Conservation (phyloP, 2,329 filamentous ascomycete species). For the Madurella mycetomatis region DNA sequence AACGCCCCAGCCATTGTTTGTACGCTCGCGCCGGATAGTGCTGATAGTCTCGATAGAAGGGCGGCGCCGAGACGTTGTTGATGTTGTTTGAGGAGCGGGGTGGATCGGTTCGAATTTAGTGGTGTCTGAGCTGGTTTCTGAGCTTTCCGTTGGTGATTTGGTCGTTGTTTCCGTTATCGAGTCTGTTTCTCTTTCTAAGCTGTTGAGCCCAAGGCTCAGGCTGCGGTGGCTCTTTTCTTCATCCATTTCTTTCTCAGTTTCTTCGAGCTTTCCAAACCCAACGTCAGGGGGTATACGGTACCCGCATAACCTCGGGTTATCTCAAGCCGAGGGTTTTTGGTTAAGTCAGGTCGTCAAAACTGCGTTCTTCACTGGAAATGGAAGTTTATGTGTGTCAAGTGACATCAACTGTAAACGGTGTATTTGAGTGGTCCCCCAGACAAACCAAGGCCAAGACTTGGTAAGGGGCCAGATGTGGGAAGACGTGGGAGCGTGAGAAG, state of each 20-base stretch:
- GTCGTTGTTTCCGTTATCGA: not conserved
- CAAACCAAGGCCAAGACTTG: not conserved
- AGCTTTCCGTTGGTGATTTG: not conserved
- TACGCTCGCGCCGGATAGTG: slow-evolving; percentile 32
- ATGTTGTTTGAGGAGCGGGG: not conserved
- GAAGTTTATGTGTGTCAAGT: not conserved
- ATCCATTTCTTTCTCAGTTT: not conserved
- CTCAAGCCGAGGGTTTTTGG: not conserved
- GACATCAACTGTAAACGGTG: not conserved
- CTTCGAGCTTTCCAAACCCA: not conserved
- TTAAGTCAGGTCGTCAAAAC: not conserved
- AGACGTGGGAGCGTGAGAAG: not conserved
- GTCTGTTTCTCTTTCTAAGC: not conserved
- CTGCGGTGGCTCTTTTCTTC: not conserved
- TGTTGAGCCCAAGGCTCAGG: not conserved
- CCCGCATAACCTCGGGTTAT: not conserved
- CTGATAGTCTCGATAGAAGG: slow-evolving; percentile 13
- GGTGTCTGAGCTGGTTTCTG: not conserved
- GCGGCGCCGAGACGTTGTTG: not conserved
- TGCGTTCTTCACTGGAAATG: not conserved
- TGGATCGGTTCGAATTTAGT: slow-evolving; percentile 27
- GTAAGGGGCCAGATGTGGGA: not conserved
- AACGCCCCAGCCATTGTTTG: slow-evolving; percentile 44
- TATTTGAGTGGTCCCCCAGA: not conserved
- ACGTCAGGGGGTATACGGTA: too few species aligned